These are phyloP conservation scores for Danielia oregonensis DNA, from an alignment of 805 yeast genomes.

Conservation along the genomic window DNA sequence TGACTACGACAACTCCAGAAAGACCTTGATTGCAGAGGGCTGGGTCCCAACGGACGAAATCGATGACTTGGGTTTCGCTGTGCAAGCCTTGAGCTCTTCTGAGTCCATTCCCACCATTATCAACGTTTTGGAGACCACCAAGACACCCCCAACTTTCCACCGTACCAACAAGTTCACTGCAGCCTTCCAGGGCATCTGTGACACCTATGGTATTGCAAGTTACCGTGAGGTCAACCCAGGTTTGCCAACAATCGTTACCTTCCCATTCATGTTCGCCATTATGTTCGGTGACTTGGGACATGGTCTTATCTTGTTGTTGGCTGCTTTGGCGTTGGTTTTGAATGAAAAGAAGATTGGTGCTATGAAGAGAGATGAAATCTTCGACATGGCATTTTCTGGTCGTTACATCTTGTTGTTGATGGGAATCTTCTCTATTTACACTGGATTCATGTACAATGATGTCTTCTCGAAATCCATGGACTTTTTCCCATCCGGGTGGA, in stretches of 20 bases:
- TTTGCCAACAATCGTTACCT: constrained; percentile 87
- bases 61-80: constrained; percentile 56
- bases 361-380: constrained; percentile 83
- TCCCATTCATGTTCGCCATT: constrained; percentile 97
- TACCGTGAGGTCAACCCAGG: constrained; percentile 97
- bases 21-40: constrained; percentile 90
- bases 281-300: constrained; percentile 99
- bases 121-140: constrained; percentile 66
- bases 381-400: constrained; percentile 94
- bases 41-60: constrained; percentile 90
- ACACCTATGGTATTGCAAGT: constrained; percentile 90
- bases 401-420: constrained; percentile 85
- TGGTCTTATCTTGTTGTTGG: constrained; percentile 76
- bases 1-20: constrained; percentile 78
- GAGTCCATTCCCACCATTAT: constrained; percentile 47
- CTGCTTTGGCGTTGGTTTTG: constrained; percentile 66
- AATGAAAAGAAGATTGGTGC: constrained; percentile 69
- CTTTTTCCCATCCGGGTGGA: constrained; percentile 86
- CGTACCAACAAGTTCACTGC: constrained; percentile 91
- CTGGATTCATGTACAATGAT: constrained; percentile 93
- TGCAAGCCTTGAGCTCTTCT: constrained; percentile 61
- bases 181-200: constrained; percentile 91
- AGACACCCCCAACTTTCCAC: constrained; percentile 92
- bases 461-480: constrained; percentile 89
- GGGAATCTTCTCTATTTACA: constrained; percentile 95